Evolutionary conservation across 2,329 filamentous ascomycete genomes (phyloP), one percentile per base, ranked within the genome.

Genomic region (Chrysoporthe austroafricana): DNA sequence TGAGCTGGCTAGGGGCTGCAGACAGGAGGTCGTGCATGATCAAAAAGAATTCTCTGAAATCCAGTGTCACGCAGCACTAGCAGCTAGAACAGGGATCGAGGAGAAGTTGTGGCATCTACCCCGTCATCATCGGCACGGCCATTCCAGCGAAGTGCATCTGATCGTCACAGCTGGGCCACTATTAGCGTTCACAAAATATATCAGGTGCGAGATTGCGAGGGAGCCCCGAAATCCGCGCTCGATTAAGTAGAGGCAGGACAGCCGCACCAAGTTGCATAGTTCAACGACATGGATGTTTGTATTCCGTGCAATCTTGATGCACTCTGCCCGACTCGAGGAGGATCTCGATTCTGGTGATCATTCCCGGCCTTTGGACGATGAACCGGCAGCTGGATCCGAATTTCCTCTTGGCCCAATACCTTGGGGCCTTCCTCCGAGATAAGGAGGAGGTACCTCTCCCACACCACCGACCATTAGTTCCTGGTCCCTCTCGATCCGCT

Each of bases 381-480:
- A 54, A 2, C 14, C 21, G 8, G 43, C 43, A 9, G 63, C 43
- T 18, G 21, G 43, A 11, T 48, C 54, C 4, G 42, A 43, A 50
- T 46, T 32, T 7, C 57, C 56, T 32, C 63, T 59, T 3, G 63
- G 5, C 7, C 63, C 63, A 16, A 54, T 46, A 8, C 32, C 54
- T n/a, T 65, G 63, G 46, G 62, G 63, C 54, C 66, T 32, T 3
- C 50, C 62, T 1, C 68, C 50, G 74, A 78, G 64, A 79, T 75
- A 75, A 1, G 71, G 71, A n/a, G 74, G 74, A 39, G 74, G 73
- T 14, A 76, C 73, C 69, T 76, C 75, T 4, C 75, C 75, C 4
- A 76, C 74, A 13, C 71, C 71, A n/a, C 74, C 74, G 26, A 76
- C 74, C 74, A 76, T 75, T 8, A 76, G 69, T 57, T 76, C 75